phyloP scores from a whole-genome alignment of 75 land plant genomes.

The Sequoia sempervirens region DNA sequence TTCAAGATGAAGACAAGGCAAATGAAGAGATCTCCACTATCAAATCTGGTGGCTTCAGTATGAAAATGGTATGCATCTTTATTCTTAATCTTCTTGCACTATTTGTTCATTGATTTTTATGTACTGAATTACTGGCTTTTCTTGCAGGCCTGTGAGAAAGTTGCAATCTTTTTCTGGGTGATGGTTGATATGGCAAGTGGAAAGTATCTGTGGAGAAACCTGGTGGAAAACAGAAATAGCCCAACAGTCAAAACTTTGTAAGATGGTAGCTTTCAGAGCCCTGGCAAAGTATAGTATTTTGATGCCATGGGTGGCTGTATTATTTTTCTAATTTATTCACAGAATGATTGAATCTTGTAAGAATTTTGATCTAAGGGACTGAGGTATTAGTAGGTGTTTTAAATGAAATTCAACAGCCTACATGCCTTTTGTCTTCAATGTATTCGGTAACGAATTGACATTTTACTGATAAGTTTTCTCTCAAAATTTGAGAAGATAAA shows the following conservation, averaged over 20 bases:
- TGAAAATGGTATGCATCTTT: neutral
- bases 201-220: neutral
- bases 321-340: neutral
- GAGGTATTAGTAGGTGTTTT: no score
- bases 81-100: neutral
- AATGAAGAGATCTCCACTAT: neutral
- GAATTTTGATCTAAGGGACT: no score
- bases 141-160: neutral
- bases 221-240: neutral
- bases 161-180: neutral
- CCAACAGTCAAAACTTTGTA: neutral
- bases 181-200: constrained; percentile 1
- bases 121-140: neutral
- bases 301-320: neutral
- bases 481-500: no score
- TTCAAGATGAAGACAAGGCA: neutral
- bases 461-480: no score
- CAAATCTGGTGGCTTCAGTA: neutral
- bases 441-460: no score
- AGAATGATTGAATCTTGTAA: neutral
- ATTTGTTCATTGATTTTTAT: neutral
- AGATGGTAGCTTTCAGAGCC: neutral
- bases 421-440: no score
- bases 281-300: no score
- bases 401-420: no score